These are phyloP conservation scores for Bothriochloa decipiens DNA, from an alignment of 176 grass and related monocot species.

Conservation along the genomic window DNA sequence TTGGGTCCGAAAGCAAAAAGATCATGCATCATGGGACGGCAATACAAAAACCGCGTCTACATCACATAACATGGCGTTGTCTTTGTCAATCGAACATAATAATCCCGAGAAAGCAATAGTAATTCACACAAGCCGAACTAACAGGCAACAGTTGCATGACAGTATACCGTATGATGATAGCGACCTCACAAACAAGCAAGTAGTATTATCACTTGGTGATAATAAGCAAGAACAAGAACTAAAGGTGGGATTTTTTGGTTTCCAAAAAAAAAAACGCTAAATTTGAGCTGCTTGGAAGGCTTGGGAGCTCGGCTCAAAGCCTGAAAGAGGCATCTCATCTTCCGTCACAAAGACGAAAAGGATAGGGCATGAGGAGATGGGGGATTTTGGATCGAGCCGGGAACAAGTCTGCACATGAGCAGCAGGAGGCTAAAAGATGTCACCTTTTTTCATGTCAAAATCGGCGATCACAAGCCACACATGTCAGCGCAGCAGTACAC, in stretches of 20 bases:
- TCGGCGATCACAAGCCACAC: constrained; percentile 12
- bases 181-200: constrained; percentile 31
- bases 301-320: constrained; percentile 13
- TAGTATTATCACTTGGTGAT: constrained; percentile 25
- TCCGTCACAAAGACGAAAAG: constrained; percentile 17
- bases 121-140: constrained; percentile 37
- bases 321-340: background rate
- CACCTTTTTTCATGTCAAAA: constrained; percentile 37
- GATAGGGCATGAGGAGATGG: background rate
- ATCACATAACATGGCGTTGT: constrained; percentile 46
- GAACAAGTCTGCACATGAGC: constrained; percentile 33
- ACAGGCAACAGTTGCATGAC: constrained; percentile 43
- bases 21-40: constrained; percentile 33
- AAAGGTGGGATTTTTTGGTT: background rate
- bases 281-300: constrained; percentile 21
- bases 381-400: constrained; percentile 8
- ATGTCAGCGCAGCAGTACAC: background rate
- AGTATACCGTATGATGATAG: constrained; percentile 32
- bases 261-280: background rate
- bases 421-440: background rate
- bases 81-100: constrained; percentile 39
- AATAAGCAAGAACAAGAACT: constrained; percentile 33
- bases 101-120: constrained; percentile 39
- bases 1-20: constrained; percentile 30
- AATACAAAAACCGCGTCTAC: constrained; percentile 11